Percentiles rank a stretch among this genome's conserved stretches.
phyloP scores from a whole-genome alignment of 768 basidiomycete species.

The Lactifluus echinatus region DNA sequence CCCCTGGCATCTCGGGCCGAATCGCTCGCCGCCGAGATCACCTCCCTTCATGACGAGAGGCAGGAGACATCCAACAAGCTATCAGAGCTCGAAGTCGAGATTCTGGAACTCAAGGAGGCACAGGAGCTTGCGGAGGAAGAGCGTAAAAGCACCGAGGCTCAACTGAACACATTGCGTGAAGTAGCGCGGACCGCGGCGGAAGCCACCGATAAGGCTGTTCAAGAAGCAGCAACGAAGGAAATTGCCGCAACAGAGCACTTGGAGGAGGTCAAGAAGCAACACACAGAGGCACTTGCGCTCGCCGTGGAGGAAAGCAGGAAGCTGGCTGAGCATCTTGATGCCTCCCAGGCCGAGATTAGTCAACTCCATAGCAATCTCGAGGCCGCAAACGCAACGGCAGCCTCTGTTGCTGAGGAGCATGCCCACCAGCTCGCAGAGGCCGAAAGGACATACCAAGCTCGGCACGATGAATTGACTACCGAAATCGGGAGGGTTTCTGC shows the following conservation, averaged over 20 bases:
- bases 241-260: constrained; percentile 34
- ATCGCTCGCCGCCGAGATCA: constrained; percentile 41
- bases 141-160: constrained; percentile 36
- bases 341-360: constrained; percentile 32
- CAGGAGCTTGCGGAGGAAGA: constrained; percentile 59
- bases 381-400: constrained; percentile 34
- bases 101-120: constrained; percentile 66
- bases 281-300: constrained; percentile 39
- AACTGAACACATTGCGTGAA: constrained; percentile 44
- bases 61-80: constrained; percentile 64
- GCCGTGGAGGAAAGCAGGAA: constrained; percentile 31
- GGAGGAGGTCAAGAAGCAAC: constrained; percentile 34
- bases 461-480: constrained; percentile 43
- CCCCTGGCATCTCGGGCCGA: constrained; percentile 36
- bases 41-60: constrained; percentile 49
- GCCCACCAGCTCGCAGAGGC: constrained; percentile 42
- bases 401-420: constrained; percentile 41
- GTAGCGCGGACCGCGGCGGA: constrained; percentile 42
- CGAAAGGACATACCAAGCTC: constrained; percentile 40
- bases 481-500: constrained; percentile 46
- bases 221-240: constrained; percentile 41
- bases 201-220: constrained; percentile 40
- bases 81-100: constrained; percentile 75
- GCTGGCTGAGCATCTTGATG: constrained; percentile 15
- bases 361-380: constrained; percentile 40